Base-by-base conservation (phyloP, 2,329 filamentous ascomycete genomes). In the Cyanodermella asteris region DNA sequence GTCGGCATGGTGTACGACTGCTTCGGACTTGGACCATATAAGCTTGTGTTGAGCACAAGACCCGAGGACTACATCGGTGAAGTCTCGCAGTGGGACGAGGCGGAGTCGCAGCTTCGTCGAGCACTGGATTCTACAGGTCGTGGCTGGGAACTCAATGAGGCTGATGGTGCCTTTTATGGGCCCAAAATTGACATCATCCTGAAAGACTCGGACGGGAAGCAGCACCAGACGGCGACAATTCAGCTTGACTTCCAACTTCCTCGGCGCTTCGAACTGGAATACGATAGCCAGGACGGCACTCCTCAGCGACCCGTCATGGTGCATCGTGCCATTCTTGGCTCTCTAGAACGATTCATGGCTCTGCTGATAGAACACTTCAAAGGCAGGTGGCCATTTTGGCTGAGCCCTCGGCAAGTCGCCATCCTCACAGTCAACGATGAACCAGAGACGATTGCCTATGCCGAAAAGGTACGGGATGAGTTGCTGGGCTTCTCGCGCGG, bases 181-280 rank as follows among this genome's bases (percentile, higher is more conserved):
- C 80, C 81, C 16, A 91, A 91, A 51, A 91, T 91, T 34, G 80
- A 91, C 41, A 75, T 91, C 22, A 67, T 90, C 19, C 49, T 91
- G 22, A 66, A 63, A 31, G 80, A 90, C 41, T 71, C 72, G 1
- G 64, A 77, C 39, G 77, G 76, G 6, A 90, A 84, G 42, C 75
- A 81, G 39, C 80, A 90, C 42, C 80, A 91, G 43, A 77, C 81
- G 3, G 81, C 78, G 3, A 90, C 80, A 0, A 72, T 91, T 25
- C 80, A 91, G 51, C 63, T 91, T 15, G 80, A 91, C 44, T 90
- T 91, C 44, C 81, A 91, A 47, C 58, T 91, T 2, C 80, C 80
- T 1, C 74, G 77, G 41, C 66, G 78, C 8, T 91, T 91, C 41
- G 65, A 65, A 22, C 53, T 91, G 18, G 61, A 71, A 38, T 91